Evolutionary conservation across 176 grass and related monocot genomes (phyloP).

Genomic region (Musa beccarii): DNA sequence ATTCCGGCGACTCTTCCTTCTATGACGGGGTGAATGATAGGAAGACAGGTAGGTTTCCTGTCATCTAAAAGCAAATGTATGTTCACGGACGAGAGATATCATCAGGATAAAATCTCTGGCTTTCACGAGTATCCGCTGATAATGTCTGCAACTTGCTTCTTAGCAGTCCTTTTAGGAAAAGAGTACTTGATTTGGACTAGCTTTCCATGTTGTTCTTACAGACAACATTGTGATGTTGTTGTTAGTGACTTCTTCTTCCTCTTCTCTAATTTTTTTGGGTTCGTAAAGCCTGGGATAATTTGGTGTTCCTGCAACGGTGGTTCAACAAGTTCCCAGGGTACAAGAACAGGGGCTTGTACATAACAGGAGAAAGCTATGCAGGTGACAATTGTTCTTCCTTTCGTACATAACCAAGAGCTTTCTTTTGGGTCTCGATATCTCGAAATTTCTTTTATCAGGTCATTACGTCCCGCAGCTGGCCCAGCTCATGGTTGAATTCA

Average conservation of each 20-base stretch:
- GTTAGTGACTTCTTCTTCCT: background rate
- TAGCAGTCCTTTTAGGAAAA: background rate
- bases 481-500: conserved; percentile 71
- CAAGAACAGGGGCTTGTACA: conserved; percentile 75
- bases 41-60: conserved; percentile 8
- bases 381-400: conserved; percentile 27
- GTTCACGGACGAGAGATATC: background rate
- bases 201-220: background rate
- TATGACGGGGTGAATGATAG: conserved; percentile 17
- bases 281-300: conserved; percentile 77
- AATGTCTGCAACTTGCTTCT: background rate
- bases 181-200: background rate
- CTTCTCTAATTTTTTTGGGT: conserved; percentile 24
- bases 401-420: background rate
- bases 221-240: background rate
- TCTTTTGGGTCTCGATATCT: background rate
- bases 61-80: background rate
- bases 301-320: conserved; percentile 87
- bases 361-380: conserved; percentile 92
- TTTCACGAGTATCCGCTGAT: no score
- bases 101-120: no score
- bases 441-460: conserved; percentile 31
- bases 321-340: conserved; percentile 83
- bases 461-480: conserved; percentile 96
- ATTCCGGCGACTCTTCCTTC: conserved; percentile 8